A percentile compares a stretch with the other conserved stretches of the same genome.
Evolutionary conservation across 192 early-diverging fungal genomes (phyloP).

Genomic region (Backusella liffmaniae): DNA sequence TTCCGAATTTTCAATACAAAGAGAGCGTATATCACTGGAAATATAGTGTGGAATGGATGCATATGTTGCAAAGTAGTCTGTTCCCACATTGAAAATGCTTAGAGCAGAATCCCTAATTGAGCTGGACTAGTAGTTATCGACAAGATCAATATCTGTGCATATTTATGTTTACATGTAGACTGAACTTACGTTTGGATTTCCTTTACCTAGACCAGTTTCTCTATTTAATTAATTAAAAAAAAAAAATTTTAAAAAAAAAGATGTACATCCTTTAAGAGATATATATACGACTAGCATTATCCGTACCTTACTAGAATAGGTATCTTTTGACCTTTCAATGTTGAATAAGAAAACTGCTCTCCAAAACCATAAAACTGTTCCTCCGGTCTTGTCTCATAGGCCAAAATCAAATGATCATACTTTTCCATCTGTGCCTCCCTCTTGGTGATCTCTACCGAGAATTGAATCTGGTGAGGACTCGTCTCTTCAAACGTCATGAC

Average conservation of each 20-base stretch:
- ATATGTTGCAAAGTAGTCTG: conserved; percentile 36
- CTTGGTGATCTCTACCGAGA: background rate
- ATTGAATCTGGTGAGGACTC: conserved; percentile 20
- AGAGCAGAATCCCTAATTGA: conserved; percentile 16
- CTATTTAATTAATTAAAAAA: conserved; percentile 10
- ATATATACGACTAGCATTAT: too few species aligned
- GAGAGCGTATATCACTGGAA: conserved; percentile 28
- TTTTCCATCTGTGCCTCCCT: conserved; percentile 1
- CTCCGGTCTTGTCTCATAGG: conserved; percentile 15
- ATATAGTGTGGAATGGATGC: conserved; percentile 36
- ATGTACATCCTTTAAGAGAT: too few species aligned
- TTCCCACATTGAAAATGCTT: conserved; percentile 24
- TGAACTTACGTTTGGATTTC: conserved; percentile 22
- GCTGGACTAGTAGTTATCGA: conserved; percentile 8
- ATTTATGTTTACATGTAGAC: background rate
- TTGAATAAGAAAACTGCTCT: conserved; percentile 29
- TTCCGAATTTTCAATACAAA: conserved; percentile 35
- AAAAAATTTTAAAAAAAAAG: background rate
- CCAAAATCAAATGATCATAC: conserved; percentile 22
- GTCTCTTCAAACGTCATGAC: conserved; percentile 23
- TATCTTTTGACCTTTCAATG: conserved; percentile 38
- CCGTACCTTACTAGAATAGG: conserved; percentile 32
- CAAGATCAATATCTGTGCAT: background rate
- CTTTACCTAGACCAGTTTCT: conserved; percentile 40
- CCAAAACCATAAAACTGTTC: conserved; percentile 46